Percentiles rank a stretch among this genome's conserved stretches.
Evolutionary conservation across 139 green algal genomes (phyloP).

Genomic region (Chlamydomonas sp.): DNA sequence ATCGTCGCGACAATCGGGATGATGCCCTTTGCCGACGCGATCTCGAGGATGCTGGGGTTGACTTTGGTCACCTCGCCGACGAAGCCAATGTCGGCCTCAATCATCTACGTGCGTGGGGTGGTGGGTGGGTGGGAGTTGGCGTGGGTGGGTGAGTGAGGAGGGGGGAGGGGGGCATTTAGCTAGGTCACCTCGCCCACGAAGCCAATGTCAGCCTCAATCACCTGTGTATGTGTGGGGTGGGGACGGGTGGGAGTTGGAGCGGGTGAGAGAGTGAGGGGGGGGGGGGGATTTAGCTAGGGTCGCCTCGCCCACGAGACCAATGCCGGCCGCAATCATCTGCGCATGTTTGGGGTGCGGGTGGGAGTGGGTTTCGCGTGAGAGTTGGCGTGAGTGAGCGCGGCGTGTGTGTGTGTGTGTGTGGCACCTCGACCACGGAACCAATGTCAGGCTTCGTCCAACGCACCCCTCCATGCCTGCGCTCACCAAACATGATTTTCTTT

Average conservation of each 20-base stretch:
- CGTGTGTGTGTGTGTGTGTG: slow-evolving; percentile 60
- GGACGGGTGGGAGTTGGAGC: too few species aligned
- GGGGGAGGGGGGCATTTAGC: slow-evolving; percentile 67
- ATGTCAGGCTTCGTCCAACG: slow-evolving; percentile 84
- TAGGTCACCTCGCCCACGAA: slow-evolving; percentile 84
- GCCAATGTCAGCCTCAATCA: slow-evolving; percentile 85
- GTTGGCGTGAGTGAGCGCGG: too few species aligned
- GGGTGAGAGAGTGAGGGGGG: too few species aligned
- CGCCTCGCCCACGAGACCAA: slow-evolving; percentile 88
- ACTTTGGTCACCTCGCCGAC: slow-evolving; percentile 82
- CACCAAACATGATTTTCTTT: too few species aligned
- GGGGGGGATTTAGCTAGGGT: slow-evolving; percentile 70
- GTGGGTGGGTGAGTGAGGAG: too few species aligned
- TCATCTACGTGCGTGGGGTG: too few species aligned
- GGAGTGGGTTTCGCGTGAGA: too few species aligned
- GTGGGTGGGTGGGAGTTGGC: too few species aligned
- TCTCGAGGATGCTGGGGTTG: slow-evolving; percentile 63
- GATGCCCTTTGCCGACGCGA: slow-evolving; percentile 64
- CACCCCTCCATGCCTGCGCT: too few species aligned
- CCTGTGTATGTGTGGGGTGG: too few species aligned
- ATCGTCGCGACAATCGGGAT: slow-evolving; percentile 96
- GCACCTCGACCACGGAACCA: slow-evolving; percentile 86
- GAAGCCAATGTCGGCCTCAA: slow-evolving; percentile 86
- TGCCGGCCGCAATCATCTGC: slow-evolving; percentile 86
- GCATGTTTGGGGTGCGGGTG: too few species aligned